Conservation (phyloP, 257 asterid species). For the Verbascum thapsus region DNA sequence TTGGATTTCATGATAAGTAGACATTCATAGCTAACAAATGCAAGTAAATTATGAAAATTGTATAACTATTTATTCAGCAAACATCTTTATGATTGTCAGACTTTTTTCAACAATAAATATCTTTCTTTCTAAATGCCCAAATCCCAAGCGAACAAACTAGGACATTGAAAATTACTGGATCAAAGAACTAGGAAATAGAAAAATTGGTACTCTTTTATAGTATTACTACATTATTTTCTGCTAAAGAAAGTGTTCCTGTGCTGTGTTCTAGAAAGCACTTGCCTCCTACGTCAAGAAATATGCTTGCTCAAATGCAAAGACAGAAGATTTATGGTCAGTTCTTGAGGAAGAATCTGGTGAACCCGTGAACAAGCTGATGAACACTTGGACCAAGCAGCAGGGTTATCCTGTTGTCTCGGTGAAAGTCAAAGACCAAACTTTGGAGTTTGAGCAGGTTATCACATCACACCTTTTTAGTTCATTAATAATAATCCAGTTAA, state of each 20-base stretch:
- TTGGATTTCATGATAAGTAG: too few relatives aligned
- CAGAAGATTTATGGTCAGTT: conserved; percentile 95
- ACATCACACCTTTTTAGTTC: conserved; percentile 19
- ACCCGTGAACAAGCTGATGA: conserved; percentile 88
- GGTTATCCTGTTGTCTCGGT: conserved; percentile 94
- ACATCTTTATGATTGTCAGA: too few relatives aligned
- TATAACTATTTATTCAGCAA: too few relatives aligned
- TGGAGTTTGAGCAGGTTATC: conserved; percentile 89
- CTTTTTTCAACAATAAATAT: too few relatives aligned
- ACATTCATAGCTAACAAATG: too few relatives aligned
- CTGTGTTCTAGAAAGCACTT: conserved; percentile 70
- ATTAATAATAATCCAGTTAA: conserved; percentile 8
- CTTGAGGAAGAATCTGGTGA: conserved; percentile 90
- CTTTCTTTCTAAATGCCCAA: too few relatives aligned
- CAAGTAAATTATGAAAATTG: too few relatives aligned
- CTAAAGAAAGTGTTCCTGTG: conserved; percentile 7
- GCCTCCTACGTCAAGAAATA: conserved; percentile 80
- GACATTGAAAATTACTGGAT: too few relatives aligned
- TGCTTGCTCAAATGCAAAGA: conserved; percentile 90
- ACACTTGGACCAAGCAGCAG: conserved; percentile 88
- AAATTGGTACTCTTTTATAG: too few relatives aligned
- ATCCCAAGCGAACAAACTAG: too few relatives aligned
- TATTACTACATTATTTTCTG: too few relatives aligned
- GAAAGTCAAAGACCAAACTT: conserved; percentile 57
- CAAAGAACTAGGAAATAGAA: too few relatives aligned